These are phyloP conservation scores for Epipyxis sp. DNA, from an alignment of 108 stramenopile species.

Conservation along the genomic window DNA sequence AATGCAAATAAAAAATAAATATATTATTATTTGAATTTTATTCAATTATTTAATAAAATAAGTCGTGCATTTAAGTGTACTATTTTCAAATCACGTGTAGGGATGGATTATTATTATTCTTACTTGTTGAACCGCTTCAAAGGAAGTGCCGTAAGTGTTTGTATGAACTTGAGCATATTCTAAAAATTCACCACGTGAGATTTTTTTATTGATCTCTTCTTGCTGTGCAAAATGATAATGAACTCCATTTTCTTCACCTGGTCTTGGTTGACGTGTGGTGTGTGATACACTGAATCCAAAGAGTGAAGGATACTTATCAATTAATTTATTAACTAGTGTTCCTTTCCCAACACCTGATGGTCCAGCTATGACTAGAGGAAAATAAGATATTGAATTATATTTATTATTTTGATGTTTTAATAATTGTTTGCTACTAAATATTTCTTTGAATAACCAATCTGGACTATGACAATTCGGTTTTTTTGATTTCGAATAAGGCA, in stretches of 20 bases:
- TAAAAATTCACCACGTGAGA: constrained; percentile 66
- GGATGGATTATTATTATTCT: too few relatives aligned
- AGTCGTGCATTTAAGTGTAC: too few relatives aligned
- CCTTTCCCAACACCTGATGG: constrained; percentile 63
- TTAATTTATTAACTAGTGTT: constrained; percentile 54
- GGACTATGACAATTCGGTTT: too few relatives aligned
- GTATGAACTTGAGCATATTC: constrained; percentile 93
- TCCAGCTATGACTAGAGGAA: constrained; percentile 52
- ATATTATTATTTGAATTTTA: too few relatives aligned
- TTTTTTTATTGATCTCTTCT: constrained; percentile 70
- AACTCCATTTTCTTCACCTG: constrained; percentile 57
- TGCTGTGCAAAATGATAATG: constrained; percentile 84
- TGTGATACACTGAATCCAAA: constrained; percentile 78
- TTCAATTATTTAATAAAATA: too few relatives aligned
- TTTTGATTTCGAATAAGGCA: too few relatives aligned
- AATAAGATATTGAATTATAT: not conserved
- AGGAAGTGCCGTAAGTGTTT: constrained; percentile 87
- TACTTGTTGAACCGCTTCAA: not conserved
- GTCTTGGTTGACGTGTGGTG: constrained; percentile 83
- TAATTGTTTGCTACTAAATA: too few relatives aligned
- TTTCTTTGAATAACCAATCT: too few relatives aligned
- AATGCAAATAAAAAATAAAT: not conserved
- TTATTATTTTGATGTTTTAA: not conserved
- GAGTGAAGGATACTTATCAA: constrained; percentile 36
- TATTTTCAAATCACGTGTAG: too few relatives aligned